Conservation (phyloP, 2,329 filamentous ascomycete species). For the Xylariomycetidae sp. region DNA sequence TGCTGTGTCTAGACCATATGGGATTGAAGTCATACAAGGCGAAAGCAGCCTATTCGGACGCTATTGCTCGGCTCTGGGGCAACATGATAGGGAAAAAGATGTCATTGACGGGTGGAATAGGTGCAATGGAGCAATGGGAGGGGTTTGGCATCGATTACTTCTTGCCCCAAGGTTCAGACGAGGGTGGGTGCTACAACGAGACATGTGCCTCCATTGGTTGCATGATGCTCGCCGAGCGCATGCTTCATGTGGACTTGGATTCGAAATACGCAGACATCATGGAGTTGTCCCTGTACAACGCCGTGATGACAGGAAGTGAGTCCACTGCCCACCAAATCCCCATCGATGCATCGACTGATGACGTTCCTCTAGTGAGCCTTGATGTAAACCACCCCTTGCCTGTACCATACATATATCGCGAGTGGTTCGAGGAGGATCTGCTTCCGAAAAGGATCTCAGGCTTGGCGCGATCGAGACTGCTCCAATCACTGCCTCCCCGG, state of each 20-base stretch:
- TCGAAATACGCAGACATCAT: conserved; percentile 50
- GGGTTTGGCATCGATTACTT: conserved; percentile 56
- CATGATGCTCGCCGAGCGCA: conserved; percentile 53
- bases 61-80: conserved; percentile 46
- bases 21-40: conserved; percentile 17
- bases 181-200: conserved; percentile 57
- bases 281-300: conserved; percentile 57
- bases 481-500: no score
- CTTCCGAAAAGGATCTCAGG: no score
- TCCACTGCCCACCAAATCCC: background rate
- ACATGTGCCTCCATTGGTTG: conserved; percentile 55
- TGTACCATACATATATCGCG: no score
- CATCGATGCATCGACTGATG: background rate
- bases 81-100: conserved; percentile 58
- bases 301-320: conserved; percentile 43
- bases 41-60: conserved; percentile 26
- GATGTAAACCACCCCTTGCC: conserved; percentile 23
- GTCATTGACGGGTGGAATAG: conserved; percentile 57
- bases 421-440: no score
- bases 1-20: conserved; percentile 35
- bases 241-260: conserved; percentile 48
- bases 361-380: conserved; percentile 37
- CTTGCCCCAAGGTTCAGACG: conserved; percentile 51
- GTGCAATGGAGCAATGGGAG: conserved; percentile 51
- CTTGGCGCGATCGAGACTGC: no score